Evolutionary conservation across 2,329 filamentous ascomycete species (phyloP), one percentile per base, ranked within the genome.

Genomic region (Tolypocladium amazonense): DNA sequence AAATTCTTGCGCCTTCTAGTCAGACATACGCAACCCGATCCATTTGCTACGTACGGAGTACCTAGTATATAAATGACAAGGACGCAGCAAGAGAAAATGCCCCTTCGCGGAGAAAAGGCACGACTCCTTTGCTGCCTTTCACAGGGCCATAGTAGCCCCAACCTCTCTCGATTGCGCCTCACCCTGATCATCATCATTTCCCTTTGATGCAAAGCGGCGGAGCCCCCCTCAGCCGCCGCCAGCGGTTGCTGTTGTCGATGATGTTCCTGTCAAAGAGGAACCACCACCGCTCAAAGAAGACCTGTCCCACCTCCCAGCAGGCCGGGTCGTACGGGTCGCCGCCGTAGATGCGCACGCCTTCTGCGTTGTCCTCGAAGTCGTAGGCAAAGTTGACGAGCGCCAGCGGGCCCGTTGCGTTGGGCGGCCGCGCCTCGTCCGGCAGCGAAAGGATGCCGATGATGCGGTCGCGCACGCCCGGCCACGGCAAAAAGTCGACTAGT

Each of bases 281-380:
- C 81, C 81, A 86, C 83, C 83, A 86, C 47, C 77, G 75, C 68
- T 79, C 76, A 68, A 84, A 85, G 27, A 85, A 69, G n/a, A 76
- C 65, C 68, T 85, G 81, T 1, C 82, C 82, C 15, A 85, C 75
- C 67, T 86, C 83, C 82, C 82, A 86, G 37, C 72, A 74, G 30
- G 68, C 66, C 7, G 75, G 70, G 56, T 80, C 74, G 62, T 77
- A 80, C 25, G 80, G 78, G 62, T 83, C 79, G 0, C 70, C 66
- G 5, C 79, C 77, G 67, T 76, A 79, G 62, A 86, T 75, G 15
- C 77, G 68, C 57, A 79, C 65, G 1, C 82, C 82, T 63, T 85
- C 82, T 0, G 76, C 68, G 4, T 66, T 69, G 63, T 86, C 81
- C 64, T 86, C 82, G 54, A 86, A 68, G 64, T 86, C 83, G 59